Evolutionary conservation across 164 flowering plant genomes (phyloP), one percentile per base, ranked within the genome.

Genomic region (Paratinospora sagittata): DNA sequence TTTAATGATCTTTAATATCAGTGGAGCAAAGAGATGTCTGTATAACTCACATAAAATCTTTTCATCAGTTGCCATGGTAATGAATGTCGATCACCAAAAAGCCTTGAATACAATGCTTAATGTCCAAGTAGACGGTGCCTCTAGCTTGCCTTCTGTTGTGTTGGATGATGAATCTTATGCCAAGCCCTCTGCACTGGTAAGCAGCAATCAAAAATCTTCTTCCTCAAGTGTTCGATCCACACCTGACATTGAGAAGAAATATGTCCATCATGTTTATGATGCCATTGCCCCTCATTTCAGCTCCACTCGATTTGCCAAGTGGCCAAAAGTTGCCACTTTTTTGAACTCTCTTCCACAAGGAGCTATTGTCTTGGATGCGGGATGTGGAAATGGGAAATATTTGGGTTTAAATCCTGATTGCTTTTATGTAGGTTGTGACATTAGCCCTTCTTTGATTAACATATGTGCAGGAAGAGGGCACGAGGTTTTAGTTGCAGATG

Each of bases 221-320:
- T 70, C 79, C 43, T 70, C 77, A 30, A 84, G 73, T 76, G 89
- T 82, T 63, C 79, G 84, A 47, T 82, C 67, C 61, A 92, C 93
- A 33, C 99, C 97, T 55, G 97, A 92, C 72, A 89, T 95, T 14
- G 98, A 95, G 74, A 89, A 89, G 84, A 92, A 90, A 75, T 95
- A 89, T 78, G 99, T 92, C 27, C 99, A 95, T 82, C 84, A 74
- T 75, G 97, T 92, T 72, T 95, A 95, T 77, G 99, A 92, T 81
- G 97, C 99, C 57, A 92, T 95, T 67, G 98, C 98, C 33, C 99
- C 97, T 19, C 98, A 95, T 84, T 95, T 95, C 72, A 95, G 97
- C 78, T 81, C 98, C 49, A 95, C 99, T 27, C 84, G 98, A 36
- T 95, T 85, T 73, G 94, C 99, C 2, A 95, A 92, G 79, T 95